phyloP scores from a whole-genome alignment of 495 filamentous ascomycete genomes.

The Penicillium cinerascens region DNA sequence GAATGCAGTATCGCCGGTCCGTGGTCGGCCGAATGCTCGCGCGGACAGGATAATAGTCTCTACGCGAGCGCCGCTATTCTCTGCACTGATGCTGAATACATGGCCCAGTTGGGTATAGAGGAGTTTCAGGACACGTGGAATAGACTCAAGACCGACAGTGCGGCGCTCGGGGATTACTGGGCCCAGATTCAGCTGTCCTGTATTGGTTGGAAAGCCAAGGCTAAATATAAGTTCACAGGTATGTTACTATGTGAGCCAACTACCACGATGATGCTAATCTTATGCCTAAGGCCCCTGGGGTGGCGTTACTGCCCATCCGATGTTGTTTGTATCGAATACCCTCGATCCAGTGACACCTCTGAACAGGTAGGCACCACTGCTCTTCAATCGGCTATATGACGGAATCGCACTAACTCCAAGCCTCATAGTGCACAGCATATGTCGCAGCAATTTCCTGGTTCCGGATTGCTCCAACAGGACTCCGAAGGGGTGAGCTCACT shows the following conservation, averaged over 20 bases:
- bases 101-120: constrained; percentile 35
- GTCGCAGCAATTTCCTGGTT: constrained; percentile 48
- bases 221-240: constrained; percentile 55
- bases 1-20: constrained; percentile 33
- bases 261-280: background rate
- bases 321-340: constrained; percentile 58
- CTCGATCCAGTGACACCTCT: constrained; percentile 61
- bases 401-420: background rate
- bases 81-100: constrained; percentile 56
- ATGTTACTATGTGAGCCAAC: background rate
- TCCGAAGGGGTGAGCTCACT: constrained; percentile 51
- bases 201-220: constrained; percentile 52
- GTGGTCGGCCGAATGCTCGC: constrained; percentile 42
- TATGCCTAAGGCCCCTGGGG: constrained; percentile 28
- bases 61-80: constrained; percentile 54
- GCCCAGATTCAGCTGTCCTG: constrained; percentile 53
- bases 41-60: constrained; percentile 32
- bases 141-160: constrained; percentile 44
- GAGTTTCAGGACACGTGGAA: constrained; percentile 47
- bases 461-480: constrained; percentile 48
- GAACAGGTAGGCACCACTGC: constrained; percentile 20
- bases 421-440: constrained; percentile 45
- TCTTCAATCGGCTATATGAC: background rate
- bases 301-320: constrained; percentile 48
- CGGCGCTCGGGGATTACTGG: constrained; percentile 56